phyloP scores from a whole-genome alignment of 1,284 basidiomycete species.

The Golubevia pallescens region DNA sequence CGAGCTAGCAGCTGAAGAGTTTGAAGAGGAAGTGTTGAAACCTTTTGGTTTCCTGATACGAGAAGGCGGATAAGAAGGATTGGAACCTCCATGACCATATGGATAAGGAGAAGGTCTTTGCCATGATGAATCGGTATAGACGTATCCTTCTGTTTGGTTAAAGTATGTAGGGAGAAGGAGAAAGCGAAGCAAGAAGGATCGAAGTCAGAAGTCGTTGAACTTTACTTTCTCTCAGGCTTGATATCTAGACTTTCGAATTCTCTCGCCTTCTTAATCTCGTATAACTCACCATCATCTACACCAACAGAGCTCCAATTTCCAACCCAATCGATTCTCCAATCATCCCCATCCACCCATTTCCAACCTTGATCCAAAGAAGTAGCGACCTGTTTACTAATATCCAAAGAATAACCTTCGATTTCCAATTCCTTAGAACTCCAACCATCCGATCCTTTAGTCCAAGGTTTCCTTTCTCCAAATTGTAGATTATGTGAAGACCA shows the following conservation, averaged over 20 bases:
- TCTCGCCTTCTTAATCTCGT: not conserved
- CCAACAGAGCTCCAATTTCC: slow-evolving; percentile 55
- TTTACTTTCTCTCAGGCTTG: too few relatives aligned
- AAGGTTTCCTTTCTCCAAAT: slow-evolving; percentile 20
- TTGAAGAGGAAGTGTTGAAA: not conserved
- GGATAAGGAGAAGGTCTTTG: slow-evolving; percentile 52
- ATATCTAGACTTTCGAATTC: too few relatives aligned
- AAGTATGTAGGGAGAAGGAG: too few relatives aligned
- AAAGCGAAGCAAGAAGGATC: not conserved
- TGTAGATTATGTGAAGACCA: slow-evolving; percentile 9
- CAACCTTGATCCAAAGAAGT: slow-evolving; percentile 52
- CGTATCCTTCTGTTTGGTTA: slow-evolving; percentile 44
- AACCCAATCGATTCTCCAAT: slow-evolving; percentile 63
- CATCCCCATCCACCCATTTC: slow-evolving; percentile 54
- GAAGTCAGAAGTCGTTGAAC: too few relatives aligned
- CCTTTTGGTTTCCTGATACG: slow-evolving; percentile 6
- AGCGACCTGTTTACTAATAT: slow-evolving; percentile 40
- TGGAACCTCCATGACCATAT: slow-evolving; percentile 37
- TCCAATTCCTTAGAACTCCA: slow-evolving; percentile 40
- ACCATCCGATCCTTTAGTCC: slow-evolving; percentile 54
- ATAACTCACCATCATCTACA: slow-evolving; percentile 27
- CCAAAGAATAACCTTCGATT: slow-evolving; percentile 14
- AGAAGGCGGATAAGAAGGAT: slow-evolving; percentile 10
- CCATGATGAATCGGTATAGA: slow-evolving; percentile 59
- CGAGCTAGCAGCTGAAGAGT: slow-evolving; percentile 1